phyloP scores from a whole-genome alignment of 345 rosid genomes.

The Murraya koenigii region DNA sequence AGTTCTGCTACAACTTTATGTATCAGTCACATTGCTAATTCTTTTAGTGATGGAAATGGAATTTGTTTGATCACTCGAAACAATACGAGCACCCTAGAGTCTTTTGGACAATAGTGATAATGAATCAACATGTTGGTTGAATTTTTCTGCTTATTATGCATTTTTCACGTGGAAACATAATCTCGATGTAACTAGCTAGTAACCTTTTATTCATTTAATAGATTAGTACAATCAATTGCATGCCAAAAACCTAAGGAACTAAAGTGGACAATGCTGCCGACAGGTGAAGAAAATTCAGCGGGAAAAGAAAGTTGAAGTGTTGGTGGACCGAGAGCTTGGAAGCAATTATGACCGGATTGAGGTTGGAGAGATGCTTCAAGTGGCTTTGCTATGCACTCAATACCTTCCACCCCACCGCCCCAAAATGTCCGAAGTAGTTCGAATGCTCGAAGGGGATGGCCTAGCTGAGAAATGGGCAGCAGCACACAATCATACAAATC shows the following conservation, averaged over 20 bases:
- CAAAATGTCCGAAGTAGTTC: slow-evolving; percentile 84
- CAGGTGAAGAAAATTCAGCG: slow-evolving; percentile 81
- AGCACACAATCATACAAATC: slow-evolving; percentile 52
- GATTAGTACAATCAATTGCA: background rate
- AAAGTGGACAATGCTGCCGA: background rate
- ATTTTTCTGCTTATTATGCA: background rate
- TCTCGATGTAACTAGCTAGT: background rate
- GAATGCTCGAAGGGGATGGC: slow-evolving; percentile 97
- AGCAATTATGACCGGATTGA: slow-evolving; percentile 68
- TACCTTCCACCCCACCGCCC: slow-evolving; percentile 86
- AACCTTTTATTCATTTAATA: background rate
- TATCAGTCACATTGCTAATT: background rate
- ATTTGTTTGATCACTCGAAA: background rate
- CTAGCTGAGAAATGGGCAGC: slow-evolving; percentile 92
- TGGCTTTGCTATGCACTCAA: slow-evolving; percentile 84
- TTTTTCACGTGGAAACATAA: background rate
- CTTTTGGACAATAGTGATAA: background rate
- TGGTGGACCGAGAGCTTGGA: slow-evolving; percentile 75
- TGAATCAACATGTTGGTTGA: background rate
- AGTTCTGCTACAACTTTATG: slow-evolving; percentile 13
- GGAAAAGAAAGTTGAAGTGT: slow-evolving; percentile 74
- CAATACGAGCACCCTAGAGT: background rate
- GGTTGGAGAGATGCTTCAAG: slow-evolving; percentile 88
- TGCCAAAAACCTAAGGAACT: background rate
- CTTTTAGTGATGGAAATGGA: background rate